These are phyloP conservation scores for Pholiota conissans DNA, from an alignment of 768 basidiomycete species.

Conservation along the genomic window DNA sequence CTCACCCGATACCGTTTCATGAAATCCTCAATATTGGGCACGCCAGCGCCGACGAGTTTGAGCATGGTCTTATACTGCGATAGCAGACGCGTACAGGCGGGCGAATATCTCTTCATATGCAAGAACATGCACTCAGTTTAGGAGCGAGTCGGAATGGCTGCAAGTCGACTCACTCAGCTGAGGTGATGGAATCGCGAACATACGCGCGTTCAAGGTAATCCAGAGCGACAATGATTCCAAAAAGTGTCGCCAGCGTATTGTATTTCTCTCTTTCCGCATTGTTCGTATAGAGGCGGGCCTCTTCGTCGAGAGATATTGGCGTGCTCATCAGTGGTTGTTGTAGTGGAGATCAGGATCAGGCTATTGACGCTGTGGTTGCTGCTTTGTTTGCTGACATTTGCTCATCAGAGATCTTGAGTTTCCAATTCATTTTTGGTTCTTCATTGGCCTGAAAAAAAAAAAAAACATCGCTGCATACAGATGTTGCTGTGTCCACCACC, in stretches of 20 bases:
- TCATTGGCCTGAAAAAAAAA: too few species aligned
- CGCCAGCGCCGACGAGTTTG: constrained; percentile 90
- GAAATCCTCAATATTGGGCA: constrained; percentile 84
- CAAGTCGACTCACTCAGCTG: constrained; percentile 72
- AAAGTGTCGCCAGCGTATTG: constrained; percentile 86
- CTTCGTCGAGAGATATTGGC: constrained; percentile 70
- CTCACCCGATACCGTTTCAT: constrained; percentile 85
- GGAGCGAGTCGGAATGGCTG: neutral
- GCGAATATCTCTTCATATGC: constrained; percentile 80
- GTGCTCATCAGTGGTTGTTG: constrained; percentile 12
- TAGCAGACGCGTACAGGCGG: constrained; percentile 90
- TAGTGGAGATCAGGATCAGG: neutral
- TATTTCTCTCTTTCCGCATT: constrained; percentile 90
- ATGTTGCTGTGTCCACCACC: too few species aligned
- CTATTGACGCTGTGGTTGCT: neutral
- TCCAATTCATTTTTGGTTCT: too few species aligned
- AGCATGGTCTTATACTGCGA: constrained; percentile 98
- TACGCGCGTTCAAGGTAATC: constrained; percentile 97
- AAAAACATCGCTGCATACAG: too few species aligned
- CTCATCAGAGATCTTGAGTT: neutral
- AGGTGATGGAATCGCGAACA: constrained; percentile 88
- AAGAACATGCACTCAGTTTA: constrained; percentile 30
- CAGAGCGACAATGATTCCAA: constrained; percentile 85
- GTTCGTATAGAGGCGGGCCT: constrained; percentile 83
- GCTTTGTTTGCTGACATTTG: neutral